Percentiles rank a stretch among this genome's conserved stretches.
These are phyloP conservation scores for Colletotrichum sansevieriae DNA, from an alignment of 2,329 filamentous ascomycete genomes.

Conservation along the genomic window DNA sequence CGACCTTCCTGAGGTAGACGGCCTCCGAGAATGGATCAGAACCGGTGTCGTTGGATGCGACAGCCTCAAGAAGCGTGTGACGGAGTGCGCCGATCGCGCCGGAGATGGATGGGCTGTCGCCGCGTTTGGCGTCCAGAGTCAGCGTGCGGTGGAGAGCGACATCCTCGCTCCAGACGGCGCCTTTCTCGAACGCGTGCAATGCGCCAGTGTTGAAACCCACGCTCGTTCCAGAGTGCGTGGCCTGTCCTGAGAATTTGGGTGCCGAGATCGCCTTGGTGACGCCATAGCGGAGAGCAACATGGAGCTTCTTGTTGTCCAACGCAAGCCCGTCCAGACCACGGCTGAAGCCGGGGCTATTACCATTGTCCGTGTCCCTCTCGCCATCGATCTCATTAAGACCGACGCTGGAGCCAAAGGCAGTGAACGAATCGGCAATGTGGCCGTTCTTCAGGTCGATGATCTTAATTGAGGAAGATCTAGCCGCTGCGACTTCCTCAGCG, in stretches of 20 bases:
- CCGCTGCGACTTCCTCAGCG: slow-evolving; percentile 55
- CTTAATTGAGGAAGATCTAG: slow-evolving; percentile 50
- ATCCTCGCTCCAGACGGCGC: slow-evolving; percentile 67
- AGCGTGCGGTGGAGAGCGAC: slow-evolving; percentile 72
- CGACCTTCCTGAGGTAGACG: slow-evolving; percentile 65
- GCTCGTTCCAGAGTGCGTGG: slow-evolving; percentile 67
- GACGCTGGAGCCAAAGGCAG: slow-evolving; percentile 70
- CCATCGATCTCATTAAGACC: slow-evolving; percentile 74
- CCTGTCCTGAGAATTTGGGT: slow-evolving; percentile 58
- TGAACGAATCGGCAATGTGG: slow-evolving; percentile 71
- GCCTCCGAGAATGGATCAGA: slow-evolving; percentile 61
- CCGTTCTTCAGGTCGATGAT: slow-evolving; percentile 68
- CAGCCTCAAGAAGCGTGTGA: slow-evolving; percentile 66
- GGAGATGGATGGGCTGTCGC: slow-evolving; percentile 63
- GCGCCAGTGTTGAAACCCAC: slow-evolving; percentile 69
- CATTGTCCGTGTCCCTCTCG: slow-evolving; percentile 68
- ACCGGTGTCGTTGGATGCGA: slow-evolving; percentile 53
- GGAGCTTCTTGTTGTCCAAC: slow-evolving; percentile 68
- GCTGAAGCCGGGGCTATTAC: slow-evolving; percentile 63
- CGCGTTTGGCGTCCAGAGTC: slow-evolving; percentile 59
- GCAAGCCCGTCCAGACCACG: slow-evolving; percentile 69
- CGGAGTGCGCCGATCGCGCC: slow-evolving; percentile 65
- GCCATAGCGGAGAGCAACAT: slow-evolving; percentile 65
- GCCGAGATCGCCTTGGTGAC: slow-evolving; percentile 71
- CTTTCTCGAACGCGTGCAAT: slow-evolving; percentile 58